Conservation (phyloP, 2,329 filamentous ascomycete species). For the Aspergillus aculeatinus region DNA sequence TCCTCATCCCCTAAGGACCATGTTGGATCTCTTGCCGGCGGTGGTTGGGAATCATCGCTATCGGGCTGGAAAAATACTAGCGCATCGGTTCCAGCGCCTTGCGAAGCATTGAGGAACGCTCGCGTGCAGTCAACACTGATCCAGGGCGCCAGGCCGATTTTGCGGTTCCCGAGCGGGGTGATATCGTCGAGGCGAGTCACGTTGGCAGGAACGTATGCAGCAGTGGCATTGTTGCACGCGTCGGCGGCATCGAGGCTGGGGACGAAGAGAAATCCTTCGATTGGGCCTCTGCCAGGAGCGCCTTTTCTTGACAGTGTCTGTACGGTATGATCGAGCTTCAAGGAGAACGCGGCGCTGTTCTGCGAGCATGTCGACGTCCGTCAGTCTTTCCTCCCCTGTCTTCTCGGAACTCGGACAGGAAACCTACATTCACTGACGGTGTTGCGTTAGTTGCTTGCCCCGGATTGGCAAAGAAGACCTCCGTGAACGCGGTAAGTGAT, state of each 20-base stretch:
- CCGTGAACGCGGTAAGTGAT: conserved; percentile 33
- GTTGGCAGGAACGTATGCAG: conserved; percentile 69
- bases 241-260: conserved; percentile 63
- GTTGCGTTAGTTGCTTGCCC: conserved; percentile 33
- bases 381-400: not conserved
- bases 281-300: conserved; percentile 59
- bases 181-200: conserved; percentile 72
- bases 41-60: conserved; percentile 57
- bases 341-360: conserved; percentile 36
- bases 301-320: conserved; percentile 73
- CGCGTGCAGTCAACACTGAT: conserved; percentile 69
- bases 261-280: conserved; percentile 81
- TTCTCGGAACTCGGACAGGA: not conserved
- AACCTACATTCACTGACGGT: conserved; percentile 37
- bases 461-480: conserved; percentile 34
- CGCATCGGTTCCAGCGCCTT: conserved; percentile 61
- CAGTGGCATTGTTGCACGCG: conserved; percentile 63
- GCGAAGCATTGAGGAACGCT: conserved; percentile 65
- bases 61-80: conserved; percentile 58
- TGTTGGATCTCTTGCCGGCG: conserved; percentile 59
- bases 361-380: conserved; percentile 7
- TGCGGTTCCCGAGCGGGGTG: conserved; percentile 62
- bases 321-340: conserved; percentile 56
- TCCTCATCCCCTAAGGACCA: conserved; percentile 72
- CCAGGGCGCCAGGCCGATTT: conserved; percentile 87